Evolutionary conservation across 345 rosid species (phyloP), one percentile per base, ranked within the genome.

Genomic region (Melaleuca quinquenervia): DNA sequence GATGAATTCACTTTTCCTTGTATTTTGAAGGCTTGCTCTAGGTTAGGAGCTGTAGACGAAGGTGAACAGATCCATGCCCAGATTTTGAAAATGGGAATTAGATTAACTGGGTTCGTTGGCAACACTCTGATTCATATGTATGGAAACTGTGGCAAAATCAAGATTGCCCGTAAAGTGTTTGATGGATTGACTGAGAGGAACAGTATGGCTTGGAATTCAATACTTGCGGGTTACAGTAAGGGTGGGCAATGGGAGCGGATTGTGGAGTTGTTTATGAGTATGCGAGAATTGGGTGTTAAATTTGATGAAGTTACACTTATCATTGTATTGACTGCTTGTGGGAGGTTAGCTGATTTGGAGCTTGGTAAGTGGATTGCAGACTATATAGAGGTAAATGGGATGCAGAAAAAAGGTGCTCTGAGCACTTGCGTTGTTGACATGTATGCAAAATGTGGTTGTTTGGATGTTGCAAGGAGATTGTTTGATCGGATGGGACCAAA

Each of bases 21-120:
- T 53, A 50, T 53, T 62, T 76, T 90, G 74, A 92, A 91, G 88
- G 91, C 91, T 55, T 91, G 94, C 84, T 89, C 93, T 45, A 83
- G 87, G 83, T 76, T 89, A 82, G 80, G 86, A 51, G 89, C 88
- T 55, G 36, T 88, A 64, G 50, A 76, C 27, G 87, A 91, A 83
- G 93, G 94, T n/a, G 80, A 87, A 86, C 91, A 92, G 85, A 89
- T 92, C 55, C 92, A 90, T 60, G 91, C 90, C 26, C 90, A 85
- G 85, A 50, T 87, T 80, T 48, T 86, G 88, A 91, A 92, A 86
- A 74, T 21, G 52, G 91, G 92, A 7, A 50, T 87, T 85, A 83
- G 82, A 76, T 85, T 82, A 26, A 83, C 45, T 52, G 86, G 85
- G 83, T 88, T 90, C 70, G 88, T 88, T 2, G 78, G 52, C 26